Conservation (phyloP, 495 filamentous ascomycete species). For the Xylaria longipes region DNA sequence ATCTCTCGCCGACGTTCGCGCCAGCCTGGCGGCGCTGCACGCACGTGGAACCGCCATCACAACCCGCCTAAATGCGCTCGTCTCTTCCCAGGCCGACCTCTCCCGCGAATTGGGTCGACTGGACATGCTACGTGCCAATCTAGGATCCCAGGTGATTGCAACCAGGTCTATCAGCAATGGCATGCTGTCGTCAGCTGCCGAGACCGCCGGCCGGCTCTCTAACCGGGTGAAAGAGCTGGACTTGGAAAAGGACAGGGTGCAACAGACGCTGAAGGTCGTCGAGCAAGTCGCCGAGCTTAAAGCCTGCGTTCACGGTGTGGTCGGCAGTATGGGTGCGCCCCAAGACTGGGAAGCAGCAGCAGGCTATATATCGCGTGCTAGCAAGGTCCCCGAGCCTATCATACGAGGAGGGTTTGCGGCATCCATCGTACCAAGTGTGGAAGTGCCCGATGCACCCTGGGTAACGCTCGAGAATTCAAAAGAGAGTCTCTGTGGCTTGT, state of each 20-base stretch:
- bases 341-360: slow-evolving; percentile 99
- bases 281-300: slow-evolving; percentile 97
- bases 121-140: slow-evolving; percentile 85
- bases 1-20: slow-evolving; percentile 77
- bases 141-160: slow-evolving; percentile 86
- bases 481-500: slow-evolving; percentile 85
- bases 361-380: slow-evolving; percentile 82
- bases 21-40: slow-evolving; percentile 74
- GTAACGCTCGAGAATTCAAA: slow-evolving; percentile 86
- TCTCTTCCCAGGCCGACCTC: slow-evolving; percentile 82
- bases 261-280: slow-evolving; percentile 87
- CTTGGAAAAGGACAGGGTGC: slow-evolving; percentile 86
- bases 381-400: slow-evolving; percentile 78
- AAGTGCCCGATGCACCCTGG: slow-evolving; percentile 89
- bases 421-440: slow-evolving; percentile 90
- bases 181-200: slow-evolving; percentile 83
- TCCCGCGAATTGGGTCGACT: slow-evolving; percentile 84
- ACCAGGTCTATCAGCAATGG: slow-evolving; percentile 83
- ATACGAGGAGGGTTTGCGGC: slow-evolving; percentile 87
- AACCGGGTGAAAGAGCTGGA: slow-evolving; percentile 84
- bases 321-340: slow-evolving; percentile 93
- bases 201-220: slow-evolving; percentile 86
- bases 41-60: slow-evolving; percentile 78
- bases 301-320: slow-evolving; percentile 92
- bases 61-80: slow-evolving; percentile 71